Evolutionary conservation across 805 yeast species (phyloP), one percentile per base, ranked within the genome.

Genomic region (Wickerhamiella spandovensis): DNA sequence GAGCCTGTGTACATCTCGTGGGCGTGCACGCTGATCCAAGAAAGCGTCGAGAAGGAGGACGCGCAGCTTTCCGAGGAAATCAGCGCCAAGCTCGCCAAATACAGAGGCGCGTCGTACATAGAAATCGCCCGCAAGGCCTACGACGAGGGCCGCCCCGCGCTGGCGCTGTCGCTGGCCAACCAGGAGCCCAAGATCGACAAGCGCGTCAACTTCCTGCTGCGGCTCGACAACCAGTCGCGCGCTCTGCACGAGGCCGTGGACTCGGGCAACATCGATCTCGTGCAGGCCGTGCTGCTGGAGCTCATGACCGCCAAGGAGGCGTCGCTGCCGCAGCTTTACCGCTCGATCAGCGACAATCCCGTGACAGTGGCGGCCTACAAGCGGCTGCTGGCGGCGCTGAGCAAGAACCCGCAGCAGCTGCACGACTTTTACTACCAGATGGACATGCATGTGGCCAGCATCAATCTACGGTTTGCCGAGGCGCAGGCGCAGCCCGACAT

Each of bases 11-110:
- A 82, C 59, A 71, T 78, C 1, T 75, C 81, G 55, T 92, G 97
- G 97, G 89, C 95, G 5, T 76, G 81, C 52, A 67, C 74, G 32
- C 84, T 85, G 60, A 78, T 89, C 22, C 80, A 82, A 15, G 58
- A 72, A 6, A 74, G 72, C 25, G 55, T 72, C 51, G 45, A 51
- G 15, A 48, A 50, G 18, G 71, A 75, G 1, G 97, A 90, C 60
- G 69, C 71, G 5, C 78, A 77, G 37, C 64, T 90, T 10, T 75
- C 78, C 43, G 61, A 69, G 21, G 57, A 67, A 0, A 69, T 90
- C 0, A 60, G 74, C 6, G 66, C 70, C 8, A 75, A 76, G 50
- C 66, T 86, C 15, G 58, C 57, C 10, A 54, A 61, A 2, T 61
- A 67, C 12, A 61, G 65, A 9, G 71, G 73, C 2, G 73, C 81